phyloP scores from a whole-genome alignment of 2,329 filamentous ascomycete genomes.

The Lojkania enalia region DNA sequence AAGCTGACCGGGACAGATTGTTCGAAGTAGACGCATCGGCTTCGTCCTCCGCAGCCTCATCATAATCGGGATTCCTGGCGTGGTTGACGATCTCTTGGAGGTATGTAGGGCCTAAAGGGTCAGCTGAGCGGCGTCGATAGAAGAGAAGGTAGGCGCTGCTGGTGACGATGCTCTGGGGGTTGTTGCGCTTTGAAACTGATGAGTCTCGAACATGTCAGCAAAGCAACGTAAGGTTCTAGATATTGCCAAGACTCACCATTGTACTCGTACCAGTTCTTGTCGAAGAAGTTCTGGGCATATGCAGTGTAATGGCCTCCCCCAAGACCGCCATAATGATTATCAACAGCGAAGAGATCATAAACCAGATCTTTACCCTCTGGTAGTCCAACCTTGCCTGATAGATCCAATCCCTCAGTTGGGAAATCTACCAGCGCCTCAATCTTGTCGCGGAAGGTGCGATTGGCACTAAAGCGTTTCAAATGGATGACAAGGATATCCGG shows the following conservation, averaged over 20 bases:
- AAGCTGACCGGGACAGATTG: slow-evolving; percentile 47
- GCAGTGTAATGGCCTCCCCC: slow-evolving; percentile 97
- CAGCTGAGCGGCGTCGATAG: slow-evolving; percentile 81
- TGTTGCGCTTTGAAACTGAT: slow-evolving; percentile 64
- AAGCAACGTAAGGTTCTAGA: too few relatives aligned
- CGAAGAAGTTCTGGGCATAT: slow-evolving; percentile 88
- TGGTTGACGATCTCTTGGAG: slow-evolving; percentile 71
- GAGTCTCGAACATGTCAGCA: slow-evolving; percentile 67
- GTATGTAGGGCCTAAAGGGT: slow-evolving; percentile 76
- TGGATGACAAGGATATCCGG: slow-evolving; percentile 95
- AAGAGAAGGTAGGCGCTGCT: slow-evolving; percentile 88
- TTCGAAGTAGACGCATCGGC: slow-evolving; percentile 32
- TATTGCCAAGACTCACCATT: slow-evolving; percentile 68
- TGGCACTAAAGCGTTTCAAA: slow-evolving; percentile 91
- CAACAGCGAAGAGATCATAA: slow-evolving; percentile 93
- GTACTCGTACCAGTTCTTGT: slow-evolving; percentile 91
- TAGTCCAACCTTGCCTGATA: slow-evolving; percentile 76
- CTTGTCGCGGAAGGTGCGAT: slow-evolving; percentile 82
- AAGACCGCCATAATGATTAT: slow-evolving; percentile 92
- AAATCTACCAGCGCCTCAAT: slow-evolving; percentile 90
- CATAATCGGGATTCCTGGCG: slow-evolving; percentile 55
- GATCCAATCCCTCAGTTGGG: slow-evolving; percentile 82
- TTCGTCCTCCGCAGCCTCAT: slow-evolving; percentile 45
- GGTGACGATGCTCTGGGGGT: slow-evolving; percentile 68
- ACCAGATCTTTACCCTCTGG: slow-evolving; percentile 79